Evolutionary conservation across 2,329 filamentous ascomycete species (phyloP).

Genomic region (Cladophialophora immunda): DNA sequence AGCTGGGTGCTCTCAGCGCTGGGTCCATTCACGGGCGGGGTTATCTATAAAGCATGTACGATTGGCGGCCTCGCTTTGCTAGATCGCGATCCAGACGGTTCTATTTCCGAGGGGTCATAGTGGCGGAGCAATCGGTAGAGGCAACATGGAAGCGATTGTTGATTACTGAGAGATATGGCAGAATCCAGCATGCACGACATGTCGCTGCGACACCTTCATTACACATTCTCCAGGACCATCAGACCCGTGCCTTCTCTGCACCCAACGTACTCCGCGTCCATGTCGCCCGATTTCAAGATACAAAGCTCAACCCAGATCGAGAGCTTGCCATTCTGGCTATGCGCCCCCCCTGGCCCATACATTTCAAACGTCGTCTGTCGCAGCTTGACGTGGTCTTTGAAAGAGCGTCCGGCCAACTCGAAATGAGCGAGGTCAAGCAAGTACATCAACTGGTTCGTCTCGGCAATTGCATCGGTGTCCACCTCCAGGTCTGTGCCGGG

Average conservation of each 20-base stretch:
- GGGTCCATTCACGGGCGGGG: not conserved
- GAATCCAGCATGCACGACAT: not conserved
- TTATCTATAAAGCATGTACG: not conserved
- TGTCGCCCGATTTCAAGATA: conserved; percentile 24
- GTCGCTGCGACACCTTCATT: not conserved
- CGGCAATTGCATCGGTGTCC: conserved; percentile 22
- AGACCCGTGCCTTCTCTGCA: conserved; percentile 30
- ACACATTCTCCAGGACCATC: conserved; percentile 23
- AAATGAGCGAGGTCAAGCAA: conserved; percentile 33
- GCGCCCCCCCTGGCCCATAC: conserved; percentile 25
- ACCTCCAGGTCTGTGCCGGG: conserved; percentile 24
- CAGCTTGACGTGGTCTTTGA: conserved; percentile 30
- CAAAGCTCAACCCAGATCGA: conserved; percentile 30
- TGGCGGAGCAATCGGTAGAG: not conserved
- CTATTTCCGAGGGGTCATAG: not conserved
- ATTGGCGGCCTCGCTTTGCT: conserved; percentile 6
- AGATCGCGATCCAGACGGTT: not conserved
- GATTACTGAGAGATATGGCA: not conserved
- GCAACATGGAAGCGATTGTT: not conserved
- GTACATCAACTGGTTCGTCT: conserved; percentile 33
- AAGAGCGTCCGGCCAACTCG: conserved; percentile 26
- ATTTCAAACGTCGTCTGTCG: conserved; percentile 24
- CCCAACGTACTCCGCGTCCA: conserved; percentile 31
- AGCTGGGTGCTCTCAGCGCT: not conserved
- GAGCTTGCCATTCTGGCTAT: conserved; percentile 17